Base-by-base conservation (phyloP, 192 early-diverging fungal genomes). In the Radiomyces spectabilis region DNA sequence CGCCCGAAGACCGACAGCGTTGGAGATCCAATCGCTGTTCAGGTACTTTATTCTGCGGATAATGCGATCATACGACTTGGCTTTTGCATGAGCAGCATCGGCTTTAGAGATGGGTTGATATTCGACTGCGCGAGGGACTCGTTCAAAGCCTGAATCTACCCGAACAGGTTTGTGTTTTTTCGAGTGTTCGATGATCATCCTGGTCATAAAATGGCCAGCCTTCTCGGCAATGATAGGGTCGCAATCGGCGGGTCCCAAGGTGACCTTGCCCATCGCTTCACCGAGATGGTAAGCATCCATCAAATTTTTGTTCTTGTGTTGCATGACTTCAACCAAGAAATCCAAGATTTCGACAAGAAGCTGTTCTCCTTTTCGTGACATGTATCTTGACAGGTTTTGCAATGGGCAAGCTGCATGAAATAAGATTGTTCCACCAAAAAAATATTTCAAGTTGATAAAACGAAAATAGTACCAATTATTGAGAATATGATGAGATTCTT, bases 221-320 rank as follows among this genome's bases (percentile, higher is more conserved):
- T 58, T 58, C 35, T 65, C 63, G 4, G 56, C 45, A 26, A 65
- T 65, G 30, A 65, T 53, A 1, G 50, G 51, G 22, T 52, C 46
- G 32, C 63, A 65, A 31, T 65, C 63, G 22, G 56, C 44, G 22
- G 63, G 63, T 3, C 63, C 63, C 13, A 65, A 49, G 4, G 57
- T 51, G 7, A 59, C 63, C 30, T 65, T 65, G 25, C 63, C 55
- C 51, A 65, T 53, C 4, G 63, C 50, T 30, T 65, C 63, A 27
- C 63, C 63, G 10, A 65, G 43, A 16, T 41, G 41, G 26, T 58
- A 51, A n/a, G 63, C 63, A 16, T 58, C 52, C 56, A 59, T 65
- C 6, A 58, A 15, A 46, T 65, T 65, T 21, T 46, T 35, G 16
- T 24, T 31, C 50, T 65, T 58, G 51, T 65, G 56, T 32, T 59